A percentile compares a stretch with the other conserved stretches of the same genome.
phyloP scores from a whole-genome alignment of 306 rosid species.

The Arachis hypogaea region DNA sequence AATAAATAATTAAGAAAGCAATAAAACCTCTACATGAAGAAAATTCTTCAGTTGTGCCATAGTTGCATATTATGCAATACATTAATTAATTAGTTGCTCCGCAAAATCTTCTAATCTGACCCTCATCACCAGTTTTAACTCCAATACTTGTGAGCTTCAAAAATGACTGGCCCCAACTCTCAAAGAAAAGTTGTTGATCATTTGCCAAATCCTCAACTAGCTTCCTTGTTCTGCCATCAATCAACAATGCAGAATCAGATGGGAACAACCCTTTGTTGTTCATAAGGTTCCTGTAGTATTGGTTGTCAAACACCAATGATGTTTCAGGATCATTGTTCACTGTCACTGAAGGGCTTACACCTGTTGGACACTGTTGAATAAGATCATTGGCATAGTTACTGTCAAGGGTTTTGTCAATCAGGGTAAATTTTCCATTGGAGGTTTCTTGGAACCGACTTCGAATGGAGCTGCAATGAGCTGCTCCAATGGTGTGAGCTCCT shows the following conservation, averaged over 20 bases:
- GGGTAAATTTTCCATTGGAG: conserved; percentile 54
- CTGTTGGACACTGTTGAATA: conserved; percentile 50
- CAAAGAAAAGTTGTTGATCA: conserved; percentile 62
- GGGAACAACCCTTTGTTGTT: conserved; percentile 66
- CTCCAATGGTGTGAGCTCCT: conserved; percentile 87
- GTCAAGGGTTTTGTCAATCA: conserved; percentile 64
- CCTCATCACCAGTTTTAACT: conserved; percentile 40
- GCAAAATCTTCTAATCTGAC: conserved; percentile 68
- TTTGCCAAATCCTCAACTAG: conserved; percentile 56
- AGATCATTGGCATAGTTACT: conserved; percentile 60
- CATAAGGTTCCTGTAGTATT: conserved; percentile 60
- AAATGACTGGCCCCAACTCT: conserved; percentile 62
- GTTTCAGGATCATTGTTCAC: conserved; percentile 73
- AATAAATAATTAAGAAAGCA: not conserved
- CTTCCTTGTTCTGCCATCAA: conserved; percentile 53
- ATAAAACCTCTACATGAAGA: not conserved
- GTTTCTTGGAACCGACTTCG: conserved; percentile 57
- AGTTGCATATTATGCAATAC: no score
- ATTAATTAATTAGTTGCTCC: conserved; percentile 33
- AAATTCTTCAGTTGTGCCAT: no score
- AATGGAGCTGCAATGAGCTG: conserved; percentile 73
- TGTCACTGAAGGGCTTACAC: conserved; percentile 44
- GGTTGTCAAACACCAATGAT: conserved; percentile 63
- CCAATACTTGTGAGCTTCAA: conserved; percentile 38
- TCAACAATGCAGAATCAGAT: conserved; percentile 67